These are phyloP conservation scores for Tuber umbilicatum DNA, from an alignment of 495 filamentous ascomycete species.

Conservation along the genomic window DNA sequence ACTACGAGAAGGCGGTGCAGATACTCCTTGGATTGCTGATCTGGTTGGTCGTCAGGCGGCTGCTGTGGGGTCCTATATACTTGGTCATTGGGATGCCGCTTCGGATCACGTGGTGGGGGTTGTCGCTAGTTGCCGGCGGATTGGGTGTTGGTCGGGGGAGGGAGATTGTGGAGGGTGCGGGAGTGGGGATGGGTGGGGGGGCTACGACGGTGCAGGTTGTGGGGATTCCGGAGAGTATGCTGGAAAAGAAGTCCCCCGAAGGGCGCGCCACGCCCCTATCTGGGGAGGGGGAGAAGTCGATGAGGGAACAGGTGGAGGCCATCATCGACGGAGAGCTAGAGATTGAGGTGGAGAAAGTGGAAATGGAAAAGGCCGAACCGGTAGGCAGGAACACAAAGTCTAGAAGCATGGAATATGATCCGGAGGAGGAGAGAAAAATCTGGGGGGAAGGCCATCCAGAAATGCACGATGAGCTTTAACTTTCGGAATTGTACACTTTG, in stretches of 20 bases:
- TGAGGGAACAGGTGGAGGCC: slow-evolving; percentile 49
- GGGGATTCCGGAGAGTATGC: slow-evolving; percentile 43
- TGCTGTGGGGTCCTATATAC: slow-evolving; percentile 84
- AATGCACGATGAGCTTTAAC: not conserved
- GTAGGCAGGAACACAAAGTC: slow-evolving; percentile 8
- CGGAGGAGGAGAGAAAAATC: not conserved
- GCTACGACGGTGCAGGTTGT: slow-evolving; percentile 30
- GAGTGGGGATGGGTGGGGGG: slow-evolving; percentile 34
- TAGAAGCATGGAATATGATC: slow-evolving; percentile 12
- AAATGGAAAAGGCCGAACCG: not conserved
- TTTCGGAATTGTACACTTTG: not conserved
- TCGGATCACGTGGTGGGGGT: slow-evolving; percentile 52
- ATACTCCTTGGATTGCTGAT: slow-evolving; percentile 65
- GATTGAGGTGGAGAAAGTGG: slow-evolving; percentile 10
- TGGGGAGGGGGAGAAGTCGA: slow-evolving; percentile 35
- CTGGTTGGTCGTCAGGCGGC: slow-evolving; percentile 78
- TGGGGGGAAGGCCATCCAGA: slow-evolving; percentile 13
- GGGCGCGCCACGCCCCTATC: slow-evolving; percentile 28
- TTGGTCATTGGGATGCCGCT: slow-evolving; percentile 78
- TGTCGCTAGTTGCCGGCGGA: slow-evolving; percentile 45
- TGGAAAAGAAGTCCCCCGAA: slow-evolving; percentile 49
- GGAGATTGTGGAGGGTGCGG: slow-evolving; percentile 41
- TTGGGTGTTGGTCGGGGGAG: slow-evolving; percentile 44
- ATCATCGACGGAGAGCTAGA: slow-evolving; percentile 48
- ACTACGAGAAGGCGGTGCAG: slow-evolving; percentile 79